Conservation (phyloP, 805 yeast species). For the Kazachstania psychrophila region DNA sequence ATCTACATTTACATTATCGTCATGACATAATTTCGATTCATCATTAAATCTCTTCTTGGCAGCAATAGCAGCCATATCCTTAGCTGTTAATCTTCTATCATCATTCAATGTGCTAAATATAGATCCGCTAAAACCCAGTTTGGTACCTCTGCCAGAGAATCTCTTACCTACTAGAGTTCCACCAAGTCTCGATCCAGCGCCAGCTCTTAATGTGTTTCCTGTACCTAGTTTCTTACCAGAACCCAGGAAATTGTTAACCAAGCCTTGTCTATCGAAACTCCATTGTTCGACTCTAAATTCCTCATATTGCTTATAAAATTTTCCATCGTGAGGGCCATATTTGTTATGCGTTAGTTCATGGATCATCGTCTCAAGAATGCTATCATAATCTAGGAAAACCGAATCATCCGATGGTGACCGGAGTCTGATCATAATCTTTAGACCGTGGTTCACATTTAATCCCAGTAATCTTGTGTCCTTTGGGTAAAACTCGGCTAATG, state of each 20-base stretch:
- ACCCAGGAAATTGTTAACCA: slow-evolving; percentile 27
- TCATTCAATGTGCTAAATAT: neutral
- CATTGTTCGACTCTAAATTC: slow-evolving; percentile 45
- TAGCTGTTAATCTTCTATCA: slow-evolving; percentile 11
- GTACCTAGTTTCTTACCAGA: slow-evolving; percentile 13
- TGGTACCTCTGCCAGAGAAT: slow-evolving; percentile 1
- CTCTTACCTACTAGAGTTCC: neutral
- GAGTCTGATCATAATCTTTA: slow-evolving; percentile 60
- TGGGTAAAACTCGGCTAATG: slow-evolving; percentile 76
- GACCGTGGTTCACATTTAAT: slow-evolving; percentile 71
- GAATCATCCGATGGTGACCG: slow-evolving; percentile 46
- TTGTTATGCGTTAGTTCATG: slow-evolving; percentile 83
- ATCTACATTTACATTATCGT: slow-evolving; percentile 7
- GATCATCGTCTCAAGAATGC: slow-evolving; percentile 70
- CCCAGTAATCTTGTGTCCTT: slow-evolving; percentile 59
- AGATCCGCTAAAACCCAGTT: neutral
- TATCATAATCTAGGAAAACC: slow-evolving; percentile 52
- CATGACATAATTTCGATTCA: slow-evolving; percentile 6
- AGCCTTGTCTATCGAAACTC: slow-evolving; percentile 24
- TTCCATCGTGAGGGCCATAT: slow-evolving; percentile 69
- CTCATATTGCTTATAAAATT: slow-evolving; percentile 59
- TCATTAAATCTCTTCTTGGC: slow-evolving; percentile 24
- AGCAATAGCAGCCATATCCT: slow-evolving; percentile 29
- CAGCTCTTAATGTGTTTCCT: neutral
- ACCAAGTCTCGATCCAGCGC: neutral